Base-by-base conservation (phyloP, 345 rosid species). In the Conringia planisiliqua region DNA sequence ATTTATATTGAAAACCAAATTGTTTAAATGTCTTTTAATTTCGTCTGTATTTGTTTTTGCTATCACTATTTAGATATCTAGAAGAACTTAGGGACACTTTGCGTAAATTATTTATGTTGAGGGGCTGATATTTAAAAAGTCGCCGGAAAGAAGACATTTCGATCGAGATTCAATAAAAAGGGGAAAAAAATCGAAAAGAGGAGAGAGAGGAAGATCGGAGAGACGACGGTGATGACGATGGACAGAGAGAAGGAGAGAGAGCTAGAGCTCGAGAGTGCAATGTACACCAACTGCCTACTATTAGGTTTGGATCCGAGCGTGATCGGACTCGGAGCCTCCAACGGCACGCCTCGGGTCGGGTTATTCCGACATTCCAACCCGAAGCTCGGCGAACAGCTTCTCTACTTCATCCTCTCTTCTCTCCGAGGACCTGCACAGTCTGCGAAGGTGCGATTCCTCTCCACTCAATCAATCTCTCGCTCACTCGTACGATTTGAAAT, bases 191-290 rank as follows among this genome's bases (percentile, higher is more conserved):
- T 43, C 50, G 50, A 36, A 62, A 54, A 52, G 43, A 3, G 29
- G 30, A 29, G 60, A 43, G 61, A 33, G 80, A 61, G 38, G 62
- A 48, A 38, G 72, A 71, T 77, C 63, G 68, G 72, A 65, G 72
- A 65, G 72, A 42, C 72, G 74, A 66, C 73, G 75, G 87, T 82
- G 87, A 95, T 95, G 96, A 89, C 90, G 86, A 95, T 95, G 96
- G 99, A 92, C 76, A 85, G 97, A 85, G 99, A 95, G 81, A 95
- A 92, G 91, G 99, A 95, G 82, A 90, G 99, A 82, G 99, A 95
- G 84, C 80, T 89, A 22, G 98, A 90, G 89, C 94, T 95, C 17
- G 99, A 95, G 88, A 92, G 98, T 73, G 97, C 99, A 90, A 90
- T 95, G 99, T 95, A 95, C 86, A 95, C 99, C 16, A 95, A 95